Conservation (phyloP, 805 yeast species). For the Saccharomycopsis fodiens region DNA sequence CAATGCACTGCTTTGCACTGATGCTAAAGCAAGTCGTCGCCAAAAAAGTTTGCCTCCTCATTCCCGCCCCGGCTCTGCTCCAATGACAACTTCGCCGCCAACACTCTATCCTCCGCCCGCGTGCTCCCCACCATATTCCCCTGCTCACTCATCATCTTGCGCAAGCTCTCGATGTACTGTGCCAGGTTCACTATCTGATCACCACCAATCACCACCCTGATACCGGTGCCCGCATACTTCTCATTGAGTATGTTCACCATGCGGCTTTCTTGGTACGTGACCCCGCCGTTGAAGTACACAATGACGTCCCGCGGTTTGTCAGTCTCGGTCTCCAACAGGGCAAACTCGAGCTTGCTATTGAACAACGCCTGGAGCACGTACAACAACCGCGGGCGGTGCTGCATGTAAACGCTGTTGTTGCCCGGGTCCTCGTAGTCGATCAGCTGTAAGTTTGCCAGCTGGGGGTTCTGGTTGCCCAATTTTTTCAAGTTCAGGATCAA, state of each 20-base stretch:
- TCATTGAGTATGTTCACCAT: slow-evolving; percentile 64
- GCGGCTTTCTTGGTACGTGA: slow-evolving; percentile 87
- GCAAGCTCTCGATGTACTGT: slow-evolving; percentile 27
- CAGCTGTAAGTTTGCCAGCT: not conserved
- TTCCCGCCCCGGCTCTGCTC: not conserved
- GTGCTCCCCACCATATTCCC: slow-evolving; percentile 11
- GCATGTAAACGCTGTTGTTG: slow-evolving; percentile 77
- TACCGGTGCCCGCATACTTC: slow-evolving; percentile 32
- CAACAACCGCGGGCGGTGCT: slow-evolving; percentile 73
- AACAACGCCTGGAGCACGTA: slow-evolving; percentile 34
- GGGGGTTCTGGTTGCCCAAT: slow-evolving; percentile 2
- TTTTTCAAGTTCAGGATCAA: slow-evolving; percentile 13
- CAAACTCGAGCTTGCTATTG: slow-evolving; percentile 32
- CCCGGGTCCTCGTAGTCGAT: slow-evolving; percentile 27
- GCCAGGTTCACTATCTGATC: slow-evolving; percentile 47
- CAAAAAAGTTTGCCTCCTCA: slow-evolving; percentile 6
- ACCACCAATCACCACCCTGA: slow-evolving; percentile 78
- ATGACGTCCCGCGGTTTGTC: slow-evolving; percentile 40
- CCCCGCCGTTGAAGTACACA: slow-evolving; percentile 77
- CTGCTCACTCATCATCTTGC: slow-evolving; percentile 22
- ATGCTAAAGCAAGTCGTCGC: slow-evolving; percentile 10
- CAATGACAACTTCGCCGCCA: not conserved
- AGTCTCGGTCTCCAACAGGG: slow-evolving; percentile 26
- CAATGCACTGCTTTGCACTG: not conserved
- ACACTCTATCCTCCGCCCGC: slow-evolving; percentile 11